Evolutionary conservation across 2,329 filamentous ascomycete genomes (phyloP), one percentile per base, ranked within the genome.

Genomic region (Amauroascus verrucosus): DNA sequence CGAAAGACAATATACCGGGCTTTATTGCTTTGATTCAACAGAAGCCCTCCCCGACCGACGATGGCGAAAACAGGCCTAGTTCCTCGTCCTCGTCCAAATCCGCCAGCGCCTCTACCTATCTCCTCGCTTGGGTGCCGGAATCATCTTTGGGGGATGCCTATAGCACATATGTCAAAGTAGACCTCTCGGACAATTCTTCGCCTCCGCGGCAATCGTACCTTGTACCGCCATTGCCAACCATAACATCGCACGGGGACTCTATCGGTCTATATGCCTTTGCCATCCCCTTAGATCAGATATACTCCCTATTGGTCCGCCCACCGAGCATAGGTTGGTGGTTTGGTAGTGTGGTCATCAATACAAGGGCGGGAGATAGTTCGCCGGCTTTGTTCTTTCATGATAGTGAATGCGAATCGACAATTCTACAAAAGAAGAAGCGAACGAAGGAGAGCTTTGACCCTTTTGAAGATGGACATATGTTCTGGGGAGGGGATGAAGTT

Each of bases 271-370:
- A 95, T 66, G 83, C 93, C 1, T 98, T 98, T 65, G 89, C 91
- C 1, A 79, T 98, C 5, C 93, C 93, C 1, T 79, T 97, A 28
- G 88, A 82, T 60, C 86, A 91, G 58, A 84, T 98, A 56, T 98
- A 94, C 70, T 95, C 88, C 26, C 77, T 98, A 4, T 77, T 95
- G 6, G 84, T 98, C 37, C 82, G 93, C 1, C 91, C 91, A 2
- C 94, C 93, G 4, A 96, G 88, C 66, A 72, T 95, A 6, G 94
- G 93, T 14, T 98, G 93, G 94, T 98, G 93, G 93, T 96, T 94
- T 67, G 93, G 93, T 32, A 95, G 89, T 58, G 72, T 98, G 26
- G 85, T 98, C 54, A 88, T 98, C 72, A 98, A 98, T 67, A 88
- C 87, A 1, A 78, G 86, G 11, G 83, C 85, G 0, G 94, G 94